phyloP scores from a whole-genome alignment of 306 rosid genomes.

The Cajanus cajan region DNA sequence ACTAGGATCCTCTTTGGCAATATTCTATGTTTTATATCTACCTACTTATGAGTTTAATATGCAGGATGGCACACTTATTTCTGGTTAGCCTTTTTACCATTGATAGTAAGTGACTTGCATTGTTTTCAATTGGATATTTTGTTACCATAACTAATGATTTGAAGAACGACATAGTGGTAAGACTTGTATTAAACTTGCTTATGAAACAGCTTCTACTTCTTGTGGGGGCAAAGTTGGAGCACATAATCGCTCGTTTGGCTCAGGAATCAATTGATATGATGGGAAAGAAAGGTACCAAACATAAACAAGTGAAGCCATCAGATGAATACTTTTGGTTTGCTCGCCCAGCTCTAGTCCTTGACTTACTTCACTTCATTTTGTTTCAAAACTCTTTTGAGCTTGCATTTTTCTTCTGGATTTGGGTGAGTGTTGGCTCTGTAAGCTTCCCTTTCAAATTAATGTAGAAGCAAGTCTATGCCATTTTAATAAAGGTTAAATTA shows the following conservation, averaged over 20 bases:
- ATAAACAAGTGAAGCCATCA: conserved; percentile 63
- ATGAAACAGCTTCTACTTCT: conserved; percentile 73
- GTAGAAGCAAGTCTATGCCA: not conserved
- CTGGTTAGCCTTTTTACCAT: conserved; percentile 88
- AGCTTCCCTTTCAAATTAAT: conserved; percentile 15
- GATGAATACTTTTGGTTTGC: conserved; percentile 77
- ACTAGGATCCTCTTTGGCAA: conserved; percentile 16
- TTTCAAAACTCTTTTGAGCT: conserved; percentile 93
- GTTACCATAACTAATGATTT: conserved; percentile 7
- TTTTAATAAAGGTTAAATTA: not conserved
- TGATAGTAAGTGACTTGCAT: conserved; percentile 62
- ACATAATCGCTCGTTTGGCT: conserved; percentile 67
- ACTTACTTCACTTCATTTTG: conserved; percentile 85
- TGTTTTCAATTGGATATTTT: conserved; percentile 10
- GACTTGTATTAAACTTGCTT: conserved; percentile 16
- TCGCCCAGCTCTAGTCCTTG: conserved; percentile 57
- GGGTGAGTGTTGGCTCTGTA: conserved; percentile 45
- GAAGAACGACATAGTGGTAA: conserved; percentile 11
- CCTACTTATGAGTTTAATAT: conserved; percentile 11
- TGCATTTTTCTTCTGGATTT: conserved; percentile 95
- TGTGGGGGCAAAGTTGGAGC: conserved; percentile 93
- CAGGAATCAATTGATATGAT: conserved; percentile 42
- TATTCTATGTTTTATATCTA: not conserved
- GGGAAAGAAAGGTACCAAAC: not conserved
- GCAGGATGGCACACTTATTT: conserved; percentile 95